A percentile compares a stretch with the other conserved stretches of the same genome.
phyloP scores from a whole-genome alignment of 2,329 filamentous ascomycete genomes.

The Aciculosporium take region DNA sequence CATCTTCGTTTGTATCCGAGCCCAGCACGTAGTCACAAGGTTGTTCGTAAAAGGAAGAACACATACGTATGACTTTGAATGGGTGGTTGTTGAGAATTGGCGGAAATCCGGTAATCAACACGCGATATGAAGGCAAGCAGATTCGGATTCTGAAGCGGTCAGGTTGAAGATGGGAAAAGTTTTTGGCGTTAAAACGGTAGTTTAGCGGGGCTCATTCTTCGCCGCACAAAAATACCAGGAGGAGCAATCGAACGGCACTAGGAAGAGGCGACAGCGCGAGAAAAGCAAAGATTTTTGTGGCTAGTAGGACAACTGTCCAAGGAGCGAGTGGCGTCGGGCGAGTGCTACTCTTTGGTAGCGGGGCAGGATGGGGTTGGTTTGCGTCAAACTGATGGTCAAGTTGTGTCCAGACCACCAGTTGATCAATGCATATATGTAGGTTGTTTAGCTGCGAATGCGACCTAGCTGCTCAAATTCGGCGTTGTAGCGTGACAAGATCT shows the following conservation, averaged over 20 bases:
- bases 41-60: neutral
- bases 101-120: conserved; percentile 1
- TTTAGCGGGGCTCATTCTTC: conserved; percentile 9
- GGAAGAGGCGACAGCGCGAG: conserved; percentile 1
- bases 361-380: neutral
- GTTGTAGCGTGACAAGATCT: neutral
- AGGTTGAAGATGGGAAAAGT: conserved; percentile 13
- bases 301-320: neutral
- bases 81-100: neutral
- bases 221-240: neutral
- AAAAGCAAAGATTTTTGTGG: conserved; percentile 1
- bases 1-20: neutral
- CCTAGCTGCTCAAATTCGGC: neutral
- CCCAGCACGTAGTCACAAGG: neutral
- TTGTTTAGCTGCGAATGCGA: neutral
- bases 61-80: neutral
- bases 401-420: neutral
- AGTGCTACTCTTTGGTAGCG: conserved; percentile 2
- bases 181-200: conserved; percentile 12
- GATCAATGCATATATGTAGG: neutral
- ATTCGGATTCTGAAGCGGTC: conserved; percentile 2
- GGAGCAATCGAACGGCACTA: neutral
- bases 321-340: conserved; percentile 3
- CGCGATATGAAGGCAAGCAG: conserved; percentile 5
- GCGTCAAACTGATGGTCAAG: neutral